Percentiles rank a stretch among this genome's conserved stretches.
Conservation (phyloP, 192 early-diverging fungal species). For the Dissophora ornata region DNA sequence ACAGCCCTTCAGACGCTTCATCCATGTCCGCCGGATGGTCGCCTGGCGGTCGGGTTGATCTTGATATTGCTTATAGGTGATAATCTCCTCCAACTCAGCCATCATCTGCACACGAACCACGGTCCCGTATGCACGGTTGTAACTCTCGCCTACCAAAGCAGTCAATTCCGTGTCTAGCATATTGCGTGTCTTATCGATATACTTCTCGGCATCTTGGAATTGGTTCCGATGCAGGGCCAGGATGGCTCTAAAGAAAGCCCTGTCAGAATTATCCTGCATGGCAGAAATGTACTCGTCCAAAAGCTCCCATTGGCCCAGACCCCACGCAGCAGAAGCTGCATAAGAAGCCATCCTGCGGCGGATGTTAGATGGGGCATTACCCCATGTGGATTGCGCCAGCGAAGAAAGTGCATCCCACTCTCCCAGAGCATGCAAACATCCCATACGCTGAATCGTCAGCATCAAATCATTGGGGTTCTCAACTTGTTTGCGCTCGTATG, state of each 20-base stretch:
- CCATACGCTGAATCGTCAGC: slow-evolving; percentile 87
- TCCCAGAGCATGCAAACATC: slow-evolving; percentile 91
- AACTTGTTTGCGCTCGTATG: slow-evolving; percentile 81
- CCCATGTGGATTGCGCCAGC: slow-evolving; percentile 84
- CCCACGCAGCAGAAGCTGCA: slow-evolving; percentile 95
- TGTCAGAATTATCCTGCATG: slow-evolving; percentile 83
- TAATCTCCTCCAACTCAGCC: slow-evolving; percentile 96
- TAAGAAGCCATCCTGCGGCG: slow-evolving; percentile 83
- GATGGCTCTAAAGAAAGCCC: slow-evolving; percentile 89
- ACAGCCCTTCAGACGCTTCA: slow-evolving; percentile 83
- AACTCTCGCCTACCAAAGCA: slow-evolving; percentile 92
- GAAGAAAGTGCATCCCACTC: slow-evolving; percentile 90
- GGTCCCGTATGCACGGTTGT: slow-evolving; percentile 89
- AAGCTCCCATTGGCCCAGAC: slow-evolving; percentile 83
- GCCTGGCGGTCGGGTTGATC: slow-evolving; percentile 81
- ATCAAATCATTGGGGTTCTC: slow-evolving; percentile 83
- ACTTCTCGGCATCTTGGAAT: slow-evolving; percentile 75
- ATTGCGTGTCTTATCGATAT: slow-evolving; percentile 84
- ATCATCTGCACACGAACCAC: slow-evolving; percentile 98
- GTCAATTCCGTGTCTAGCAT: slow-evolving; percentile 87
- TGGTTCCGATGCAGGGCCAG: slow-evolving; percentile 84
- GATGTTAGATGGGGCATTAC: slow-evolving; percentile 66
- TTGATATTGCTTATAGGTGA: slow-evolving; percentile 84
- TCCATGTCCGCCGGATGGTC: slow-evolving; percentile 90
- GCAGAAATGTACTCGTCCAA: slow-evolving; percentile 92